Evolutionary conservation across 305 asterid genomes (phyloP), one percentile per base, ranked within the genome.

Genomic region (Fraxinus sp.): DNA sequence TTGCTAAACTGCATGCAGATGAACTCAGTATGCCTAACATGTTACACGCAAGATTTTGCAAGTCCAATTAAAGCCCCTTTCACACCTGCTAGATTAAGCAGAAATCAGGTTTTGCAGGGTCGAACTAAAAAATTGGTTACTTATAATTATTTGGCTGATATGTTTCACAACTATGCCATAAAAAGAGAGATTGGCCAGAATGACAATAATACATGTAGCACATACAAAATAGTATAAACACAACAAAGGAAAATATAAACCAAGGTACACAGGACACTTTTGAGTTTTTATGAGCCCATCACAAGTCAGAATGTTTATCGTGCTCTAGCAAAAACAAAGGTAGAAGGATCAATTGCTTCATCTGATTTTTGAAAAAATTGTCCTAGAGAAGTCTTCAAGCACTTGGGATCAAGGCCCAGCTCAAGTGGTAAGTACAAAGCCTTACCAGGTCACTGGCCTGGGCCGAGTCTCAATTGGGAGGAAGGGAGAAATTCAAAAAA

Each of bases 271-370:
- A 77, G 76, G 74, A 73, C 33, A 20, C 18, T 57, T 1, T 32
- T 46, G 78, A 14, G 26, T 35, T 64, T 81, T 78, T 76, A 78
- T 62, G 78, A 74, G 37, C 49, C 39, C 64, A 9, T 66, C 37
- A 26, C 74, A 26, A 9, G 37, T 66, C 72, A 66, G n/a, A 24
- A 66, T 26, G 72, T 62, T 64, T 24, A 55, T 44, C 74, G 14
- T 1, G 79, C 79, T 26, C 81, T 2, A 24, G 77, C 62, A 32
- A 28, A 74, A 74, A 24, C 13, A 84, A 76, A 33, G 30, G 78
- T 46, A 24, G 81, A 39, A 76, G 64, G 26, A 71, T 46, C 72
- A 46, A 35, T 81, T 84, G 73, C 46, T 79, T 79, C 41, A 79
- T n/a, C 82, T 79, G 79, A 46, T 78, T 73, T 37, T 26, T 28